These are phyloP conservation scores for Aureobasidium sp. DNA, from an alignment of 2,329 filamentous ascomycete genomes.

Conservation along the genomic window DNA sequence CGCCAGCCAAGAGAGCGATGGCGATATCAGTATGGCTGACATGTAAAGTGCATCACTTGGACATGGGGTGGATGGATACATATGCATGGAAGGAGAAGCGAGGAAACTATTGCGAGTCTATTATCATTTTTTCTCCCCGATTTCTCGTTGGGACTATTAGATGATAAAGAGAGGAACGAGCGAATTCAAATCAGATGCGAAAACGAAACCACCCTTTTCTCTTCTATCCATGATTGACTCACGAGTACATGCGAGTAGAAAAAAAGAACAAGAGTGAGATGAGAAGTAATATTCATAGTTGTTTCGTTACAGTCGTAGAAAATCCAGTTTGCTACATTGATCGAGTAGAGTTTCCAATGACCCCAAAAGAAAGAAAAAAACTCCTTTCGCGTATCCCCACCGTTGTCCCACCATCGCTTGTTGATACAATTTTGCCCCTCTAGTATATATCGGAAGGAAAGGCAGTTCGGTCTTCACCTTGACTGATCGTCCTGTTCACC, in stretches of 20 bases:
- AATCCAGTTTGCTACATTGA: not conserved
- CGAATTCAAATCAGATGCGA: too few species aligned
- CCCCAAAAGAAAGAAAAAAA: too few species aligned
- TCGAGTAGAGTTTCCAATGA: not conserved
- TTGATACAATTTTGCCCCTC: not conserved
- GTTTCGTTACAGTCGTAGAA: not conserved
- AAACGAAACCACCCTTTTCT: too few species aligned
- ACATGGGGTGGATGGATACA: too few species aligned
- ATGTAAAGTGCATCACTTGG: not conserved
- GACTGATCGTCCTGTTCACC: too few species aligned
- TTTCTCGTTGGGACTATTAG: too few species aligned
- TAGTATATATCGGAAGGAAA: too few species aligned
- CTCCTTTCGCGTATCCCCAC: not conserved
- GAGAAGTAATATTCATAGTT: not conserved
- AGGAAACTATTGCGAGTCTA: too few species aligned
- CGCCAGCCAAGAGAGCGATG: not conserved
- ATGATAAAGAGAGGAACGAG: too few species aligned
- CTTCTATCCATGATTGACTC: not conserved
- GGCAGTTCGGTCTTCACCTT: too few species aligned
- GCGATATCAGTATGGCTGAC: conserved; percentile 3
- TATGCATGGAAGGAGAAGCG: not conserved
- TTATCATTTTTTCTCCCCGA: too few species aligned
- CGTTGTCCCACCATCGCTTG: not conserved
- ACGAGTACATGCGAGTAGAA: too few species aligned
- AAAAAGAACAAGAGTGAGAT: not conserved